Evolutionary conservation across 2,329 filamentous ascomycete species (phyloP), one percentile per base, ranked within the genome.

Genomic region (Diaporthe ampelina): DNA sequence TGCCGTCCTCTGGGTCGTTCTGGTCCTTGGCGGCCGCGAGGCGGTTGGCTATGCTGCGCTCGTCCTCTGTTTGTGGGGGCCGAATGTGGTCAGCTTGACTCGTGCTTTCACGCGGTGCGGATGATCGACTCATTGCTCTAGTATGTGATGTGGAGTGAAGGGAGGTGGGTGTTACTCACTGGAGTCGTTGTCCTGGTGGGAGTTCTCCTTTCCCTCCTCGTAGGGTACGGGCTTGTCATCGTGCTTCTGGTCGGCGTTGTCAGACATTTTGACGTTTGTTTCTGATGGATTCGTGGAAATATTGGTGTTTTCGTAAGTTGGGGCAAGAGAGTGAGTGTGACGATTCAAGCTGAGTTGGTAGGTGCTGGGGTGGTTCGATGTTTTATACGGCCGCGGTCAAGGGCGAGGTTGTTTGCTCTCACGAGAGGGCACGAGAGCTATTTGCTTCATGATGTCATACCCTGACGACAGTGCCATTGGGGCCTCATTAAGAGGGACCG

Each of bases 1-100:
- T 76, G 26, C 74, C 74, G 29, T 76, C 74, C 24, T 40, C 5
- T 0, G 74, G 74, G 29, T 76, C 74, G 57, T 76, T 76, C 61
- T 76, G 74, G 68, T 76, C 74, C n/a, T 72, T 48, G 61, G 73
- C 92, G 21, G 89, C 89, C 35, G 87, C 92, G 45, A 94, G 85
- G 79, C 91, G 92, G 86, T 94, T 94, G 82, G 91, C 90, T 73
- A 94, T 94, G 59, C 91, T 87, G 80, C 92, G 89, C 83, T 94
- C 85, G 78, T 94, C 92, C 89, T 94, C 92, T 91, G 77, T 74
- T 77, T 74, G n/a, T 91, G 77, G 74, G 29, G 21, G 17, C 17
- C 19, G 32, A 2, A 15, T 7, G 19, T 8, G 5, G 26, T 70
- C 13, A 72, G 58, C 32, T 50, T 45, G n/a, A 45, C 19, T 48